These are phyloP conservation scores for Globisporangium cystogenes DNA, from an alignment of 352 stramenopile genomes.

Conservation along the genomic window DNA sequence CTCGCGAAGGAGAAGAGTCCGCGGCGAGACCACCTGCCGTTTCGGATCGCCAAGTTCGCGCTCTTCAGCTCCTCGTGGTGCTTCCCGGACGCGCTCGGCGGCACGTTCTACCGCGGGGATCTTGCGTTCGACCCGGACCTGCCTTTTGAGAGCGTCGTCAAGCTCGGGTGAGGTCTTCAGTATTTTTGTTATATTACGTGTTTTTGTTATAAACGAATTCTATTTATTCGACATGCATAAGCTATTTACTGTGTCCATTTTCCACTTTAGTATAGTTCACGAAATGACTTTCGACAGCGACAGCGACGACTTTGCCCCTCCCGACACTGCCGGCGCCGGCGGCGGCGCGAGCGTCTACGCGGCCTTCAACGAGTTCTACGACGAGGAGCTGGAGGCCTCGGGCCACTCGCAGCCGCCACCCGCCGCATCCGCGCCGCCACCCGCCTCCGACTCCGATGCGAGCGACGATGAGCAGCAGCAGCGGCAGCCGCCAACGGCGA, in stretches of 20 bases:
- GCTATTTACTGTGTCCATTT: too few relatives aligned
- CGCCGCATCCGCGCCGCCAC: background rate
- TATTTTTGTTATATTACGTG: too few relatives aligned
- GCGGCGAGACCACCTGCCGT: conserved; percentile 6
- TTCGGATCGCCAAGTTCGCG: conserved; percentile 32
- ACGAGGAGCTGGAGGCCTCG: conserved; percentile 9
- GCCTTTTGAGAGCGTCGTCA: conserved; percentile 11
- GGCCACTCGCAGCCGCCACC: background rate
- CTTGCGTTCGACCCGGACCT: conserved; percentile 14
- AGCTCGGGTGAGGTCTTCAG: background rate
- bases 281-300: conserved; percentile 5
- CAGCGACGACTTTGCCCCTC: conserved; percentile 2
- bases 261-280: too few relatives aligned
- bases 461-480: background rate
- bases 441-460: background rate
- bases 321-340: background rate
- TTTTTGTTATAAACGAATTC: too few relatives aligned
- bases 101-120: conserved; percentile 39
- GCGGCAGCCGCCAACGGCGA: background rate
- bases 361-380: conserved; percentile 14
- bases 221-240: background rate
- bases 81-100: conserved; percentile 27
- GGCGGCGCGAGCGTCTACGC: conserved; percentile 4
- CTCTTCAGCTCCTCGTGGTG: conserved; percentile 34
- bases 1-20: conserved; percentile 16